Evolutionary conservation across 2,329 filamentous ascomycete species (phyloP).

Genomic region (Massarina eburnea): DNA sequence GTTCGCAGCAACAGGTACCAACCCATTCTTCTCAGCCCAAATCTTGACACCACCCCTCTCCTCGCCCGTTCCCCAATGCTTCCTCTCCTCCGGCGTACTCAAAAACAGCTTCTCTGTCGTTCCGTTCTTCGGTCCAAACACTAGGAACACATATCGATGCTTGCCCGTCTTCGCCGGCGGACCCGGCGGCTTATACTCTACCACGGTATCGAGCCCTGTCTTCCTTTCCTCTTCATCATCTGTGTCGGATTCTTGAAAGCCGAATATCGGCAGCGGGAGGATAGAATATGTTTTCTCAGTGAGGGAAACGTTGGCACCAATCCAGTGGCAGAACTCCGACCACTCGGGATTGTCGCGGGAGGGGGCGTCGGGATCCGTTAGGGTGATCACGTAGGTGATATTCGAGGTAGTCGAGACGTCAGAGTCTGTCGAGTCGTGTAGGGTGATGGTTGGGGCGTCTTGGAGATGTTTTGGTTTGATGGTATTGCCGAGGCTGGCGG

Average conservation of each 20-base stretch:
- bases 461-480: conserved; percentile 49
- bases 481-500: conserved; percentile 55
- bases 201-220: conserved; percentile 40
- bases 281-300: conserved; percentile 22
- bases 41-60: conserved; percentile 53
- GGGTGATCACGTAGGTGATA: conserved; percentile 51
- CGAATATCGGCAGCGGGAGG: conserved; percentile 28
- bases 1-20: conserved; percentile 50
- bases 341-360: conserved; percentile 56
- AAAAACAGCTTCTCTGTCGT: conserved; percentile 47
- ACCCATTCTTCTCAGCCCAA: conserved; percentile 53
- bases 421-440: conserved; percentile 37
- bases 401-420: conserved; percentile 19
- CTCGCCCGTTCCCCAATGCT: conserved; percentile 58
- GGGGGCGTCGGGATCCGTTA: conserved; percentile 63
- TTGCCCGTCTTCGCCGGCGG: conserved; percentile 59
- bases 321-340: conserved; percentile 62
- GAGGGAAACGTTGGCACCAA: conserved; percentile 42
- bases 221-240: not conserved
- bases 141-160: conserved; percentile 60
- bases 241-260: conserved; percentile 8
- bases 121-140: conserved; percentile 50
- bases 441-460: conserved; percentile 44
- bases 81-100: conserved; percentile 50
- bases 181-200: conserved; percentile 56